These are phyloP conservation scores for Omphalea diandra DNA, from an alignment of 441 rosid genomes.

Conservation along the genomic window DNA sequence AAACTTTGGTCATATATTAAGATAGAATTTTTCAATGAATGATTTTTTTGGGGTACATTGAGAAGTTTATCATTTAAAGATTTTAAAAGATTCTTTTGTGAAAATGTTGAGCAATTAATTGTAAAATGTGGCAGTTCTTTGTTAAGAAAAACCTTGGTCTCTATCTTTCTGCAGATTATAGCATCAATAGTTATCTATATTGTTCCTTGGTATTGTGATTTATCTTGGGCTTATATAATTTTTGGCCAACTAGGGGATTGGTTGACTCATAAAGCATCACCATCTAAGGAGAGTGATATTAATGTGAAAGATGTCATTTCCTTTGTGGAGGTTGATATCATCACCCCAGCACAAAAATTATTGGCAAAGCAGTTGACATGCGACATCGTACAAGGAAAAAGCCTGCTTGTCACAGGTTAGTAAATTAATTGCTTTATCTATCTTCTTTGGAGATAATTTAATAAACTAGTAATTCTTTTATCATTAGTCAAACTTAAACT, in stretches of 20 bases:
- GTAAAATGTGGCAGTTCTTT: background rate
- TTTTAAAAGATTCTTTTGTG: background rate
- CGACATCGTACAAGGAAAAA: conserved; percentile 69
- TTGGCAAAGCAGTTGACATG: conserved; percentile 88
- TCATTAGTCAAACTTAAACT: conserved; percentile 25
- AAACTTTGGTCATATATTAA: background rate
- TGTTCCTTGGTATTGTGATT: background rate
- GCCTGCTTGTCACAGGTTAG: conserved; percentile 98
- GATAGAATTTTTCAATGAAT: background rate
- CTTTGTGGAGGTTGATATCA: conserved; percentile 79
- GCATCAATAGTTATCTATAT: background rate
- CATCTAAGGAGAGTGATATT: conserved; percentile 36
- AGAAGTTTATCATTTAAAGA: no score
- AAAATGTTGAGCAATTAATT: background rate
- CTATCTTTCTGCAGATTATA: background rate
- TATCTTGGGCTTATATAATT: conserved; percentile 22
- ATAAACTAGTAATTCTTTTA: background rate
- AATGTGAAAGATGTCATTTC: conserved; percentile 59
- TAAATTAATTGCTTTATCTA: conserved; percentile 23
- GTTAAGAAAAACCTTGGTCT: background rate
- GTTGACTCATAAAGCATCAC: conserved; percentile 29
- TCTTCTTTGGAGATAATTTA: conserved; percentile 1
- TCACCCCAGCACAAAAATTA: conserved; percentile 90
- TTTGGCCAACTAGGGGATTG: conserved; percentile 40
- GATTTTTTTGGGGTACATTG: no score